Evolutionary conservation across 495 filamentous ascomycete species (phyloP).

Genomic region (Cercophora samala): DNA sequence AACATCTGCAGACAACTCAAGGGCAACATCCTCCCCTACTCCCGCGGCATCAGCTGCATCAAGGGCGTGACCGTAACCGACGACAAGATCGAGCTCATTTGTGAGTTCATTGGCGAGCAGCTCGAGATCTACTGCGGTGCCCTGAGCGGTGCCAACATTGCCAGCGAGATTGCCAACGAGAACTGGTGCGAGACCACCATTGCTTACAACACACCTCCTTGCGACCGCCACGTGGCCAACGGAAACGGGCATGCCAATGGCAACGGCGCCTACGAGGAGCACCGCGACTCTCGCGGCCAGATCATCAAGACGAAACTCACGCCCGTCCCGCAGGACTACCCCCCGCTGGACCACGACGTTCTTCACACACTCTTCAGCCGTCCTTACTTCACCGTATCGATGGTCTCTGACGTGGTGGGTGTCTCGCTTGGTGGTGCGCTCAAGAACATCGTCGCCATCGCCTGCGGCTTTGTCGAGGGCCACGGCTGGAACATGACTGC

Average conservation of each 20-base stretch:
- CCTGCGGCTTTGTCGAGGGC: slow-evolving; percentile 92
- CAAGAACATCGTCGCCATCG: slow-evolving; percentile 95
- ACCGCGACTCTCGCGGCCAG: slow-evolving; percentile 62
- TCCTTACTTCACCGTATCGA: slow-evolving; percentile 94
- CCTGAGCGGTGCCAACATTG: slow-evolving; percentile 94
- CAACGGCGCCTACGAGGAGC: slow-evolving; percentile 49
- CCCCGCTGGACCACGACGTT: slow-evolving; percentile 72
- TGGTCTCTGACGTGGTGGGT: slow-evolving; percentile 89
- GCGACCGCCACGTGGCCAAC: slow-evolving; percentile 49
- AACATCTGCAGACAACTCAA: slow-evolving; percentile 79
- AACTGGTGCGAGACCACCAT: slow-evolving; percentile 97
- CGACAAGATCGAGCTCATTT: slow-evolving; percentile 79
- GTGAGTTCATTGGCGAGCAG: slow-evolving; percentile 85
- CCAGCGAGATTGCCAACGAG: slow-evolving; percentile 88
- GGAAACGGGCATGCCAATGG: slow-evolving; percentile 44
- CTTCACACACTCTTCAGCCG: slow-evolving; percentile 87
- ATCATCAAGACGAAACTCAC: slow-evolving; percentile 63
- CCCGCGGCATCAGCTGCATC: slow-evolving; percentile 93
- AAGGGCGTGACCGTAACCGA: slow-evolving; percentile 92
- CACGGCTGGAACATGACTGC: slow-evolving; percentile 97
- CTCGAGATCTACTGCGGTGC: slow-evolving; percentile 97
- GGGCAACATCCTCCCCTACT: slow-evolving; percentile 85
- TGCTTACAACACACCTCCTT: slow-evolving; percentile 88
- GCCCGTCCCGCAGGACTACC: slow-evolving; percentile 73
- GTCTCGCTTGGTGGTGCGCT: slow-evolving; percentile 93